A percentile compares a stretch with the other conserved stretches of the same genome.
Conservation (phyloP, 1,284 basidiomycete species). For the Rhodotorula sp. region DNA sequence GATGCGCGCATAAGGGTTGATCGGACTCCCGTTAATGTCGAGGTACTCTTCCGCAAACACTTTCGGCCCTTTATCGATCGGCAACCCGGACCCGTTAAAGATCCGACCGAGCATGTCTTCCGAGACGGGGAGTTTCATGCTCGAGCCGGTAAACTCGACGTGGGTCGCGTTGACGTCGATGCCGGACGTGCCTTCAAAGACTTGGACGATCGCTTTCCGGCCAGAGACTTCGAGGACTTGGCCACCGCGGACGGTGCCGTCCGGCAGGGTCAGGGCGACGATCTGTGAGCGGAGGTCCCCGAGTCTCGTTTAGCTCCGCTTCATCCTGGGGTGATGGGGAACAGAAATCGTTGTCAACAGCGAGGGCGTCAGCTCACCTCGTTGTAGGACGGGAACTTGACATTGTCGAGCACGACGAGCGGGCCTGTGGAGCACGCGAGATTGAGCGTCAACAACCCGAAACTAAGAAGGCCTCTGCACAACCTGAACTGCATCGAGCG, state of each 20-base stretch:
- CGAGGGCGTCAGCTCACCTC: slow-evolving; percentile 65
- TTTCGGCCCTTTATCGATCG: slow-evolving; percentile 97
- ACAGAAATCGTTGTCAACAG: too few species aligned
- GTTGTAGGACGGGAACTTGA: slow-evolving; percentile 99
- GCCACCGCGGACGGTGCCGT: slow-evolving; percentile 91
- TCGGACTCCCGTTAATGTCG: slow-evolving; percentile 98
- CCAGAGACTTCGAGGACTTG: slow-evolving; percentile 98
- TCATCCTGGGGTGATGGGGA: too few species aligned
- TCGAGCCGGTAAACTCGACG: slow-evolving; percentile 96
- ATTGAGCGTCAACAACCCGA: slow-evolving; percentile 3
- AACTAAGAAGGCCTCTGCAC: too few species aligned
- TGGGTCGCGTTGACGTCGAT: slow-evolving; percentile 97
- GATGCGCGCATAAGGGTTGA: slow-evolving; percentile 98
- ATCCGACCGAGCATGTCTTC: slow-evolving; percentile 99
- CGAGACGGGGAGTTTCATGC: slow-evolving; percentile 99
- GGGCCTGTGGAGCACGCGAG: slow-evolving; percentile 38
- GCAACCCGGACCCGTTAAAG: slow-evolving; percentile 98
- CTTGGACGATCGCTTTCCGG: slow-evolving; percentile 98
- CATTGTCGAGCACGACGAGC: slow-evolving; percentile 95
- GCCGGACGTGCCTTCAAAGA: slow-evolving; percentile 97
- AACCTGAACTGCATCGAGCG: too few species aligned
- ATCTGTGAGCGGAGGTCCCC: slow-evolving; percentile 18
- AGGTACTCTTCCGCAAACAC: slow-evolving; percentile 99
- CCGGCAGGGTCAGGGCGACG: slow-evolving; percentile 91
- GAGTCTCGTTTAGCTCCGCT: neutral